These are phyloP conservation scores for Pezicula carpinea DNA, from an alignment of 2,329 filamentous ascomycete genomes.

Conservation along the genomic window DNA sequence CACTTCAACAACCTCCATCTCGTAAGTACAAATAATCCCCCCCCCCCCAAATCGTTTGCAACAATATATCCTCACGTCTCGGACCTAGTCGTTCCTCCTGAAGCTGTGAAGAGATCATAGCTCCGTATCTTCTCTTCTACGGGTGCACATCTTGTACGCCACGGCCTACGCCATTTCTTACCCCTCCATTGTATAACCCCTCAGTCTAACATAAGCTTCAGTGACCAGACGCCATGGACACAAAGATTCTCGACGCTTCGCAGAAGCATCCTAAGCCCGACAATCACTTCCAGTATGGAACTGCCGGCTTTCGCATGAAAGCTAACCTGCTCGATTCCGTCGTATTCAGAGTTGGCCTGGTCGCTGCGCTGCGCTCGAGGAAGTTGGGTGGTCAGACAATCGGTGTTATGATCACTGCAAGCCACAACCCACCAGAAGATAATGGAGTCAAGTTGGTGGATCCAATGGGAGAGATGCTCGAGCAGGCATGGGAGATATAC, in stretches of 20 bases:
- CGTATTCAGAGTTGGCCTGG: constrained; percentile 84
- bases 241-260: constrained; percentile 54
- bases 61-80: not conserved
- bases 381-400: constrained; percentile 88
- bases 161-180: not conserved
- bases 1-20: not conserved
- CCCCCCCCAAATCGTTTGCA: not conserved
- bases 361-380: constrained; percentile 82
- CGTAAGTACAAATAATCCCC: not conserved
- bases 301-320: constrained; percentile 65
- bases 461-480: constrained; percentile 96
- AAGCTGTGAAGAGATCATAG: too few species aligned
- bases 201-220: constrained; percentile 1
- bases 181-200: not conserved
- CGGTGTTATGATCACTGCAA: constrained; percentile 94
- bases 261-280: constrained; percentile 56
- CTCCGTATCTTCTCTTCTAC: too few species aligned
- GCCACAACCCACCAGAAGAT: constrained; percentile 84
- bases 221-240: constrained; percentile 36
- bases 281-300: constrained; percentile 59
- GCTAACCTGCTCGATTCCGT: constrained; percentile 84
- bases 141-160: too few species aligned
- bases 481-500: constrained; percentile 89
- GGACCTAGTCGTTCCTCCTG: too few species aligned
- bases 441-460: constrained; percentile 96